phyloP scores from a whole-genome alignment of 805 yeast species.

The Kuraishia molischiana region DNA sequence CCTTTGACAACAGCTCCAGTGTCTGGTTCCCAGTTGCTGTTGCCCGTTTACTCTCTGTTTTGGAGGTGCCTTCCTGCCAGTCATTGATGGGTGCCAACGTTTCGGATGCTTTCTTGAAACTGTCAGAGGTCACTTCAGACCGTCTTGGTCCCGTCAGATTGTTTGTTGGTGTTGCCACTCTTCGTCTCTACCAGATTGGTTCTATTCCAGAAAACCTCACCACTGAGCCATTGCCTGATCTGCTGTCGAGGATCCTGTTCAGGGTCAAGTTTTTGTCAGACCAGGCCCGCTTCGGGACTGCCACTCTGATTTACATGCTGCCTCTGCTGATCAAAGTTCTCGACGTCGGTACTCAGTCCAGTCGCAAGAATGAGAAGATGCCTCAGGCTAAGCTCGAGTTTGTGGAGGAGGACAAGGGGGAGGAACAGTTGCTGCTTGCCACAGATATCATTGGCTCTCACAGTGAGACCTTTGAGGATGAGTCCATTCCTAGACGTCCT shows the following conservation, averaged over 20 bases:
- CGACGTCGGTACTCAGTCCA: slow-evolving; percentile 50
- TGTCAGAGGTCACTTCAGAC: slow-evolving; percentile 41
- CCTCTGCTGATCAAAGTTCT: slow-evolving; percentile 68
- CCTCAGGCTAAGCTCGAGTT: slow-evolving; percentile 50
- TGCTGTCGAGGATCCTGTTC: slow-evolving; percentile 61
- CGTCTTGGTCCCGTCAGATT: slow-evolving; percentile 41
- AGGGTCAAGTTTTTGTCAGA: slow-evolving; percentile 66
- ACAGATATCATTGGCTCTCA: slow-evolving; percentile 66
- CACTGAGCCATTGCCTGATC: slow-evolving; percentile 42
- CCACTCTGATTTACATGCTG: slow-evolving; percentile 60
- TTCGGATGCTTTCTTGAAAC: slow-evolving; percentile 34
- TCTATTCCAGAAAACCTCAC: slow-evolving; percentile 34
- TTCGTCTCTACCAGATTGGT: slow-evolving; percentile 43
- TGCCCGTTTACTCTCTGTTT: slow-evolving; percentile 32
- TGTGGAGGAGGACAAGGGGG: slow-evolving; percentile 77
- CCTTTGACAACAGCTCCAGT: slow-evolving; percentile 53
- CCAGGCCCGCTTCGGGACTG: slow-evolving; percentile 58
- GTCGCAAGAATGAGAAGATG: slow-evolving; percentile 43
- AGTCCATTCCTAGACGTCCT: slow-evolving; percentile 56
- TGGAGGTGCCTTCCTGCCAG: slow-evolving; percentile 22
- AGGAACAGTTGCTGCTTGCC: slow-evolving; percentile 73
- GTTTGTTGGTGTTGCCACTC: slow-evolving; percentile 59
- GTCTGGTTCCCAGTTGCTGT: slow-evolving; percentile 71
- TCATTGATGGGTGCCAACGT: slow-evolving; percentile 20
- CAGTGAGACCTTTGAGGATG: slow-evolving; percentile 57